Conservation (phyloP, 495 filamentous ascomycete species). For the Neurospora cerealis region DNA sequence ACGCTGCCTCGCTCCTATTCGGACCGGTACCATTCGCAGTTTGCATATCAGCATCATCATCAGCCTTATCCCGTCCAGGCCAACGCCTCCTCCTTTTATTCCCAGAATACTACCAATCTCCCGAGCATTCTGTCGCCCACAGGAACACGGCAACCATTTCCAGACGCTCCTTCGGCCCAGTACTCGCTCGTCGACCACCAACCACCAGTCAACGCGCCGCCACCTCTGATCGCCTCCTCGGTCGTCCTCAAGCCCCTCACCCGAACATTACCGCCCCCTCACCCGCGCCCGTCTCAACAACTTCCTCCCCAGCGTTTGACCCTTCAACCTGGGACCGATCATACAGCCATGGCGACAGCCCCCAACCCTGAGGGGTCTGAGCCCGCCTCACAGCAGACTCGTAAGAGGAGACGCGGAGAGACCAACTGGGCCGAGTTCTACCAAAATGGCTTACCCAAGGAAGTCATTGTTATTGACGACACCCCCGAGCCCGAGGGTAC, state of each 20-base stretch:
- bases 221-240: constrained; percentile 20
- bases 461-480: constrained; percentile 94
- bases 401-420: constrained; percentile 46
- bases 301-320: constrained; percentile 1
- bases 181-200: constrained; percentile 24
- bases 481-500: constrained; percentile 54
- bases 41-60: constrained; percentile 7
- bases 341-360: constrained; percentile 29
- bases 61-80: constrained; percentile 17
- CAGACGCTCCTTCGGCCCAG: constrained; percentile 35
- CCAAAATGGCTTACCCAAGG: constrained; percentile 83
- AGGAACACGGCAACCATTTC: constrained; percentile 22
- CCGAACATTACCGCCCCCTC: not conserved
- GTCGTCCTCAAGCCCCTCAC: not conserved
- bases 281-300: not conserved
- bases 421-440: constrained; percentile 89
- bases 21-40: constrained; percentile 53
- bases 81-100: constrained; percentile 32
- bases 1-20: constrained; percentile 64
- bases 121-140: not conserved
- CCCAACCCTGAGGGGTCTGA: constrained; percentile 17
- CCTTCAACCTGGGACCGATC: constrained; percentile 10
- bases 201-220: constrained; percentile 24
- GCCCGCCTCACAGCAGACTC: constrained; percentile 19
- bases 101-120: not conserved